Conservation (phyloP, 352 stramenopile genomes). For the Phytopythium cucurbitacearum region DNA sequence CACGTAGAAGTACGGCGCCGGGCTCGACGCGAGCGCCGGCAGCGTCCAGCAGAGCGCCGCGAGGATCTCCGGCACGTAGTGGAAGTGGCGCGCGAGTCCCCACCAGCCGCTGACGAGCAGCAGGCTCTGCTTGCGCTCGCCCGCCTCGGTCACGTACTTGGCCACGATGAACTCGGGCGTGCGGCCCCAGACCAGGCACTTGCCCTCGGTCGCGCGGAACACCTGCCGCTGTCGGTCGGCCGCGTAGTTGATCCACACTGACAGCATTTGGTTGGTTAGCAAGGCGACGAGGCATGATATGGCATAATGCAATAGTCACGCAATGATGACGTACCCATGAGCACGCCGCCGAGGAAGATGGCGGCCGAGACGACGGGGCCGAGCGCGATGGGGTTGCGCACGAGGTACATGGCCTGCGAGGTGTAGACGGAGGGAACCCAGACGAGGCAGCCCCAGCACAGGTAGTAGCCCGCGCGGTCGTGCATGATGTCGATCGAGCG, state of each 20-base stretch:
- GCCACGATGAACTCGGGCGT: slow-evolving; percentile 91
- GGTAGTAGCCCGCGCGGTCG: slow-evolving; percentile 92
- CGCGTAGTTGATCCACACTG: slow-evolving; percentile 94
- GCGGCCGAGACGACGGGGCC: slow-evolving; percentile 28
- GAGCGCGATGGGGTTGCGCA: slow-evolving; percentile 83
- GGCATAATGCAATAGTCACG: not conserved
- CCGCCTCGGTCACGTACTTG: slow-evolving; percentile 88
- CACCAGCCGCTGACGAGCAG: slow-evolving; percentile 93
- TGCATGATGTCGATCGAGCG: slow-evolving; percentile 97
- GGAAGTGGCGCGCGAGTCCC: slow-evolving; percentile 92
- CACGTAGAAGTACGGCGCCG: slow-evolving; percentile 86
- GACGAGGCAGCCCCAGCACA: slow-evolving; percentile 96
- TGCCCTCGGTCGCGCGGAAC: slow-evolving; percentile 86
- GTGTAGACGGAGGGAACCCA: slow-evolving; percentile 97
- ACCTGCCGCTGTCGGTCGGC: slow-evolving; percentile 92
- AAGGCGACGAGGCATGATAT: slow-evolving; percentile 4
- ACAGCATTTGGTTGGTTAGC: too few species aligned
- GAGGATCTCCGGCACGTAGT: slow-evolving; percentile 94
- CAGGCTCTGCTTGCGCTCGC: slow-evolving; percentile 88
- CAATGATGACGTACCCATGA: slow-evolving; percentile 47
- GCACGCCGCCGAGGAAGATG: slow-evolving; percentile 72
- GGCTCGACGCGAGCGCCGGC: slow-evolving; percentile 46
- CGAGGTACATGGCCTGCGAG: slow-evolving; percentile 91
- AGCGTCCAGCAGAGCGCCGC: slow-evolving; percentile 78
- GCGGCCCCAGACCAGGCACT: slow-evolving; percentile 90